phyloP scores from a whole-genome alignment of 2,329 filamentous ascomycete genomes.

The Paraphaeosphaeria sporulosa region DNA sequence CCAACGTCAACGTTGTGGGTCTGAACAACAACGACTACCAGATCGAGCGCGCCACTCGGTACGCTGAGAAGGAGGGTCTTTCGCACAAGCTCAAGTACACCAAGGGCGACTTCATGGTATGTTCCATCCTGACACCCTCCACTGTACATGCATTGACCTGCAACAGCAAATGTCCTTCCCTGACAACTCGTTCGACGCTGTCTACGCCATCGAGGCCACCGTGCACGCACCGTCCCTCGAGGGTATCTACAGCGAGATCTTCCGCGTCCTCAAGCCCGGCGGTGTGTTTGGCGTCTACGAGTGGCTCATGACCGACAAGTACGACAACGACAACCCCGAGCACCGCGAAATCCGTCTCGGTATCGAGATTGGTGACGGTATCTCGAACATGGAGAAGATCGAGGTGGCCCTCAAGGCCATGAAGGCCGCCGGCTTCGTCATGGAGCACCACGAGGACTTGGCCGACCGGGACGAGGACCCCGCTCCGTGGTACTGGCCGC shows the following conservation, averaged over 20 bases:
- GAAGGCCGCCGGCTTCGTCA: conserved; percentile 83
- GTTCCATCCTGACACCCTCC: conserved; percentile 16
- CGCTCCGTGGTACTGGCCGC: conserved; percentile 92
- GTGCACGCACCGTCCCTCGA: conserved; percentile 91
- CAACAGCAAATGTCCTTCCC: conserved; percentile 89
- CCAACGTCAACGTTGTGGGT: conserved; percentile 85
- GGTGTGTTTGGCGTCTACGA: conserved; percentile 97
- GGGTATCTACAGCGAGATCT: conserved; percentile 93
- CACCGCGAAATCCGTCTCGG: conserved; percentile 91
- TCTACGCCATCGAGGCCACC: conserved; percentile 97
- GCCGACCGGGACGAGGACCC: conserved; percentile 73
- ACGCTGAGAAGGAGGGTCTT: conserved; percentile 82
- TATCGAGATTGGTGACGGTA: conserved; percentile 95
- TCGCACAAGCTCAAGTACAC: conserved; percentile 82
- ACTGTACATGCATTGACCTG: conserved; percentile 18
- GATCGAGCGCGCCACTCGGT: conserved; percentile 88
- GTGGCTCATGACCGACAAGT: conserved; percentile 97
- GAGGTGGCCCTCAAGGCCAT: conserved; percentile 83
- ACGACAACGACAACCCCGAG: conserved; percentile 85
- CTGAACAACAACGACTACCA: conserved; percentile 99
- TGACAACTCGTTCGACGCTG: conserved; percentile 89
- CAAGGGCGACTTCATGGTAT: conserved; percentile 95
- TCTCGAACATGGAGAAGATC: conserved; percentile 95
- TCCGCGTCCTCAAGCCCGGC: conserved; percentile 93
- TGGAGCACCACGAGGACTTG: conserved; percentile 86